Evolutionary conservation across 805 yeast genomes (phyloP).

Genomic region (Kurtzmaniella cleridarum): DNA sequence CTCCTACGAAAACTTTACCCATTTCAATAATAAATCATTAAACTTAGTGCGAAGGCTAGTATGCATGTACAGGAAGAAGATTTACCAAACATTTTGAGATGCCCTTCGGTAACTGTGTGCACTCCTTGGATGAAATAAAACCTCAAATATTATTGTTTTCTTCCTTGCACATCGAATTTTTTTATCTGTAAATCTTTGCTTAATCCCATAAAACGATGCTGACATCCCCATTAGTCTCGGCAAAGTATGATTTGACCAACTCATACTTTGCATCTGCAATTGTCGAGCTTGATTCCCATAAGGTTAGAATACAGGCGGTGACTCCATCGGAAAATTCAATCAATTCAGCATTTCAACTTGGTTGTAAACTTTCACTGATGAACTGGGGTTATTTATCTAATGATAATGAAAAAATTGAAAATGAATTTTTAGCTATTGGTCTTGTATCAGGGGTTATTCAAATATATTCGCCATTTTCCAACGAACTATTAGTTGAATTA

Average conservation of each 20-base stretch:
- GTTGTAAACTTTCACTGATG: slow-evolving; percentile 42
- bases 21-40: too few species aligned
- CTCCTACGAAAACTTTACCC: too few species aligned
- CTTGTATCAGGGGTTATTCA: slow-evolving; percentile 60
- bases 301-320: slow-evolving; percentile 56
- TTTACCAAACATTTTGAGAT: too few species aligned
- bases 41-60: too few species aligned
- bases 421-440: slow-evolving; percentile 53
- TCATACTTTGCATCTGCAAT: slow-evolving; percentile 58
- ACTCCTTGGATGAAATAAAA: too few species aligned
- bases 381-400: slow-evolving; percentile 42
- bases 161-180: too few species aligned
- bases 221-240: slow-evolving; percentile 25
- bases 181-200: too few species aligned
- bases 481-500: slow-evolving; percentile 50
- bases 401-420: slow-evolving; percentile 1
- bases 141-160: too few species aligned
- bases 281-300: slow-evolving; percentile 66
- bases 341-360: slow-evolving; percentile 47
- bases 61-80: too few species aligned
- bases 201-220: background rate
- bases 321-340: slow-evolving; percentile 36
- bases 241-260: slow-evolving; percentile 61
- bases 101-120: too few species aligned
- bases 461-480: slow-evolving; percentile 62